Conservation (phyloP, 225 moss, liverwort and hornwort genomes). For the Straminergon stramineum region DNA sequence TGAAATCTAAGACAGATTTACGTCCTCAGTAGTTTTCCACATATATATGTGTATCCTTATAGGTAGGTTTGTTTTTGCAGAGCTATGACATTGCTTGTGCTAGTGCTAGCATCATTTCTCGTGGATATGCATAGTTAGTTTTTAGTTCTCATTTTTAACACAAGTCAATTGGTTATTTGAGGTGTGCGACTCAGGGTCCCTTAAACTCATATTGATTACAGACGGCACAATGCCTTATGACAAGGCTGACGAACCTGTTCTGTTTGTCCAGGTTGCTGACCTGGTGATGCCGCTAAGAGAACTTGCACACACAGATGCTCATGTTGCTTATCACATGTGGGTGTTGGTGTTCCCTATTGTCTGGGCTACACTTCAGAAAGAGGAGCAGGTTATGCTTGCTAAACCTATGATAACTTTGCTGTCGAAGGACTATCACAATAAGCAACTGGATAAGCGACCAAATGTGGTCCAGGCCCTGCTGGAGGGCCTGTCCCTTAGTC, state of each 20-base stretch:
- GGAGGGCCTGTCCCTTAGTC: conserved; percentile 94
- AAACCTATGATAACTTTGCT: conserved; percentile 98
- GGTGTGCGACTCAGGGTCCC: not conserved
- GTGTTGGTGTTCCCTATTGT: conserved; percentile 98
- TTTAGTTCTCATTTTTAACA: not conserved
- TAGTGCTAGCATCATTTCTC: not conserved
- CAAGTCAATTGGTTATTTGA: not conserved
- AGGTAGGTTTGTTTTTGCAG: not conserved
- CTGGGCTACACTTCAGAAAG: conserved; percentile 99
- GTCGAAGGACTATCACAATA: conserved; percentile 94
- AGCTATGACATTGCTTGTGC: not conserved
- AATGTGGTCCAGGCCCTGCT: conserved; percentile 98
- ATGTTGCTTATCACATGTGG: conserved; percentile 99
- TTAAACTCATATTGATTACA: not conserved
- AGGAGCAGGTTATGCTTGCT: conserved; percentile 99
- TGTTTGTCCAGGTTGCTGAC: conserved; percentile 76
- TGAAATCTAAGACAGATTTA: not conserved
- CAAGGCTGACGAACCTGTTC: conserved; percentile 3
- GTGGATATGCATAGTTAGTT: not conserved
- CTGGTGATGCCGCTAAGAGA: conserved; percentile 90
- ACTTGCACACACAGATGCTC: conserved; percentile 95
- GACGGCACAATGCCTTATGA: not conserved
- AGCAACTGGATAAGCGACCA: conserved; percentile 93
- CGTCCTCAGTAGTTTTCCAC: not conserved
- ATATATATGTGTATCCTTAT: not conserved